phyloP scores from a whole-genome alignment of 768 basidiomycete species.

The Boletus patriciae region DNA sequence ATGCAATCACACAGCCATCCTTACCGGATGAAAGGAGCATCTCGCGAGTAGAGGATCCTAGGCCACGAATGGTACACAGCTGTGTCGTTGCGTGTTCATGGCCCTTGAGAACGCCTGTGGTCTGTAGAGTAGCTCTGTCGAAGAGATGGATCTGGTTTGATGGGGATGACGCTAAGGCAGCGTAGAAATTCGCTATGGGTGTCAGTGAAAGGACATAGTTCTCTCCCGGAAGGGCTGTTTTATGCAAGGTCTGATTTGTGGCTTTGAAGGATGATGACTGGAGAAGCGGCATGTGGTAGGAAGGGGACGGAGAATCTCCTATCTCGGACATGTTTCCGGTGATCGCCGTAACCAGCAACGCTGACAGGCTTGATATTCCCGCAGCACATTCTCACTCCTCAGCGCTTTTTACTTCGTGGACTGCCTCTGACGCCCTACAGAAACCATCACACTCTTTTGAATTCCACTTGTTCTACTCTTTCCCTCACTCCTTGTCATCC shows the following conservation, averaged over 20 bases:
- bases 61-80: slow-evolving; percentile 43
- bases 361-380: not conserved
- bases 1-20: slow-evolving; percentile 69
- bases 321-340: slow-evolving; percentile 27
- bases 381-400: slow-evolving; percentile 16
- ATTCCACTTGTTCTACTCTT: slow-evolving; percentile 25
- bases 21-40: slow-evolving; percentile 65
- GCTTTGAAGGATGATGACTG: slow-evolving; percentile 23
- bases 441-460: slow-evolving; percentile 31
- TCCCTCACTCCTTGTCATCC: not conserved
- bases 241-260: slow-evolving; percentile 27
- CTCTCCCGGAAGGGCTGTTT: slow-evolving; percentile 38
- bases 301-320: slow-evolving; percentile 20
- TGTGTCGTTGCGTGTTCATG: slow-evolving; percentile 60
- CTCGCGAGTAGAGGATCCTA: slow-evolving; percentile 43
- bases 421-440: not conserved
- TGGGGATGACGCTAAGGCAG: slow-evolving; percentile 60
- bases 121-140: slow-evolving; percentile 55
- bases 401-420: not conserved
- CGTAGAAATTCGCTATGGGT: slow-evolving; percentile 51
- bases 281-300: slow-evolving; percentile 25
- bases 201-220: slow-evolving; percentile 66
- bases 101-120: slow-evolving; percentile 49
- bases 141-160: slow-evolving; percentile 64
- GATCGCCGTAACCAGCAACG: slow-evolving; percentile 13